Conservation (phyloP, 768 basidiomycete genomes). For the Leccinum boreale region DNA sequence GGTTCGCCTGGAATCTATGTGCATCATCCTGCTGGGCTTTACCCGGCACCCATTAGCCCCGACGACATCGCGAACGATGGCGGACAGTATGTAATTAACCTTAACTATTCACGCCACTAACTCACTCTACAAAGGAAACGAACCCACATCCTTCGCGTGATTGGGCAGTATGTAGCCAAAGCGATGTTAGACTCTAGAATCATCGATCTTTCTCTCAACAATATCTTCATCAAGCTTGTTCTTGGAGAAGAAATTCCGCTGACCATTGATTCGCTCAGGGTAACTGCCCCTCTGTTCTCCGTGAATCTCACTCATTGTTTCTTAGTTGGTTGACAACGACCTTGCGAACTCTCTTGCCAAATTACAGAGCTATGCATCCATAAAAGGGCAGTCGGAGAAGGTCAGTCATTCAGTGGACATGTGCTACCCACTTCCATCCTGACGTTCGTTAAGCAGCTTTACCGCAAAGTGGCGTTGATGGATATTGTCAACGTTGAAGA, state of each 20-base stretch:
- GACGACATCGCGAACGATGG: conserved; percentile 71
- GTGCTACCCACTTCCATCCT: not conserved
- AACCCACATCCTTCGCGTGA: conserved; percentile 80
- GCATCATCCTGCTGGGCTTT: conserved; percentile 80
- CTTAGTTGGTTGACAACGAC: conserved; percentile 76
- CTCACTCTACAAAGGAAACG: conserved; percentile 54
- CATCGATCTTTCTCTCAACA: conserved; percentile 93
- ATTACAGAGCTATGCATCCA: conserved; percentile 63
- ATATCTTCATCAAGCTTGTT: conserved; percentile 88
- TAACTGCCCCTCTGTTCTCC: conserved; percentile 33
- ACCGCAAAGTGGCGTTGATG: conserved; percentile 54
- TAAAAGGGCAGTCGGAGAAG: conserved; percentile 52
- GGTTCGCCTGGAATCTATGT: conserved; percentile 66
- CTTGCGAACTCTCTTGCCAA: conserved; percentile 85
- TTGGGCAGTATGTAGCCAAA: conserved; percentile 96
- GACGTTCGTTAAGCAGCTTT: conserved; percentile 35
- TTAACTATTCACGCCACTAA: not conserved
- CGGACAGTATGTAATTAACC: conserved; percentile 55
- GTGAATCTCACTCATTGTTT: conserved; percentile 5
- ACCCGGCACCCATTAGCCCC: conserved; percentile 76
- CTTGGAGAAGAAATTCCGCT: conserved; percentile 84
- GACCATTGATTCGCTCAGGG: conserved; percentile 79
- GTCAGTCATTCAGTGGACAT: conserved; percentile 29
- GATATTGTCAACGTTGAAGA: conserved; percentile 76
- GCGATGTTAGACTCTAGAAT: conserved; percentile 96